These are phyloP conservation scores for Phytophthora hibernalis DNA, from an alignment of 352 stramenopile species.

Conservation along the genomic window DNA sequence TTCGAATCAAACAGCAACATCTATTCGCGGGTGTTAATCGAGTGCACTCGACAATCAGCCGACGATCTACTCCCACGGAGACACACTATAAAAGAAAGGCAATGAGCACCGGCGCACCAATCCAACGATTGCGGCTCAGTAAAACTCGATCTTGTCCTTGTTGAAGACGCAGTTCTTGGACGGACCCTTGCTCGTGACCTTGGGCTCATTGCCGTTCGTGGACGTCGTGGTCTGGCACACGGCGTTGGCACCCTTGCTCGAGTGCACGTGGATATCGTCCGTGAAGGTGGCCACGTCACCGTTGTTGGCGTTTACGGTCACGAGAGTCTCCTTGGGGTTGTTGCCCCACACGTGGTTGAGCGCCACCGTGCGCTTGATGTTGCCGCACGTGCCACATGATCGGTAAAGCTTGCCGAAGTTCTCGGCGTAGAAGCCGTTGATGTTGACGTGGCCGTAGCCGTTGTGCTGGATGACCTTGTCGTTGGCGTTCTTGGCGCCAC, in stretches of 20 bases:
- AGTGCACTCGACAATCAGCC: not conserved
- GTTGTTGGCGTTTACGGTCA: slow-evolving; percentile 52
- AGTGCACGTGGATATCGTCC: slow-evolving; percentile 37
- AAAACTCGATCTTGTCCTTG: slow-evolving; percentile 42
- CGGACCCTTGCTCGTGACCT: slow-evolving; percentile 30
- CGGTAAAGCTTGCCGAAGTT: slow-evolving; percentile 52
- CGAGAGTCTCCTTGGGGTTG: slow-evolving; percentile 40
- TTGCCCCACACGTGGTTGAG: slow-evolving; percentile 50
- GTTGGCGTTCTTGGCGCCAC: slow-evolving; percentile 33
- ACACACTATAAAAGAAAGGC: not conserved
- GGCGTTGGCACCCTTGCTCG: slow-evolving; percentile 26
- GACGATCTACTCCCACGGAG: not conserved
- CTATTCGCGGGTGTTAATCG: not conserved
- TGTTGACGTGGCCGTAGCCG: slow-evolving; percentile 46
- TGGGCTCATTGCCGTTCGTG: slow-evolving; percentile 36
- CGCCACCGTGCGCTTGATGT: slow-evolving; percentile 42
- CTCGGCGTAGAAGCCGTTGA: slow-evolving; percentile 50
- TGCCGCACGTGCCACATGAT: slow-evolving; percentile 41
- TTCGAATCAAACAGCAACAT: not conserved
- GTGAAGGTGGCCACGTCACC: slow-evolving; percentile 46
- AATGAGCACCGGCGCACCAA: slow-evolving; percentile 5
- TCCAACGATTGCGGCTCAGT: slow-evolving; percentile 34
- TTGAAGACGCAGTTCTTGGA: slow-evolving; percentile 44
- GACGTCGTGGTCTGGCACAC: slow-evolving; percentile 38
- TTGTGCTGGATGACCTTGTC: slow-evolving; percentile 63